Conservation (phyloP, 768 basidiomycete genomes). For the Suillus discolor region DNA sequence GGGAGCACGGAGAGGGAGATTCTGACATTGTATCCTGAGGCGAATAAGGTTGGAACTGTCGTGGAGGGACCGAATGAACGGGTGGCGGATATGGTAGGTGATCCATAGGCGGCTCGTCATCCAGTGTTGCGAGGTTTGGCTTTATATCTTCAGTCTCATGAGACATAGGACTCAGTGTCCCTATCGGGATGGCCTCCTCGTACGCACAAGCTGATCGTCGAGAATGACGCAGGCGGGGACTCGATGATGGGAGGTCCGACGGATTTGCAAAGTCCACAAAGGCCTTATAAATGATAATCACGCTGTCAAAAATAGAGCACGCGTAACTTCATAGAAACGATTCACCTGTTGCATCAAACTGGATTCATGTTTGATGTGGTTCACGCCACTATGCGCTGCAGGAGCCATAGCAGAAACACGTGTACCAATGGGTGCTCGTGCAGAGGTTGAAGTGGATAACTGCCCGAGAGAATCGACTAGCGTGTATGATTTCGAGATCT, state of each 20-base stretch:
- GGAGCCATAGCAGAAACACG: not conserved
- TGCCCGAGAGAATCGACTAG: slow-evolving; percentile 31
- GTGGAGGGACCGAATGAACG: slow-evolving; percentile 20
- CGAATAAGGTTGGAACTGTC: slow-evolving; percentile 20
- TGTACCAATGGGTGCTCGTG: not conserved
- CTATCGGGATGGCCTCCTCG: not conserved
- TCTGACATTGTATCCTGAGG: slow-evolving; percentile 18
- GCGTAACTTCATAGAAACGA: not conserved
- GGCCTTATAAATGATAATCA: slow-evolving; percentile 10
- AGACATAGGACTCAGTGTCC: not conserved
- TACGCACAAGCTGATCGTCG: not conserved
- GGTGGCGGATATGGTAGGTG: slow-evolving; percentile 33
- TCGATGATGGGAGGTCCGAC: slow-evolving; percentile 15
- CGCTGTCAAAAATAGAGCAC: slow-evolving; percentile 14
- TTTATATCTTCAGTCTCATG: slow-evolving; percentile 12
- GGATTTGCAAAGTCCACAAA: not conserved
- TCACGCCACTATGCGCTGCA: not conserved
- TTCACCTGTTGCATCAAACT: slow-evolving; percentile 19
- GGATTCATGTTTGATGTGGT: slow-evolving; percentile 13
- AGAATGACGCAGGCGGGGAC: slow-evolving; percentile 11
- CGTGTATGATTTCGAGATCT: slow-evolving; percentile 31
- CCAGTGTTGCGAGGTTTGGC: slow-evolving; percentile 9
- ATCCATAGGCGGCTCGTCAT: slow-evolving; percentile 32
- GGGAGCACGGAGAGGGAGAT: slow-evolving; percentile 18
- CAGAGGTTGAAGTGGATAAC: not conserved